Percentiles rank a stretch among this genome's conserved stretches.
Conservation (phyloP, 768 basidiomycete genomes). For the Grammothele lineata region DNA sequence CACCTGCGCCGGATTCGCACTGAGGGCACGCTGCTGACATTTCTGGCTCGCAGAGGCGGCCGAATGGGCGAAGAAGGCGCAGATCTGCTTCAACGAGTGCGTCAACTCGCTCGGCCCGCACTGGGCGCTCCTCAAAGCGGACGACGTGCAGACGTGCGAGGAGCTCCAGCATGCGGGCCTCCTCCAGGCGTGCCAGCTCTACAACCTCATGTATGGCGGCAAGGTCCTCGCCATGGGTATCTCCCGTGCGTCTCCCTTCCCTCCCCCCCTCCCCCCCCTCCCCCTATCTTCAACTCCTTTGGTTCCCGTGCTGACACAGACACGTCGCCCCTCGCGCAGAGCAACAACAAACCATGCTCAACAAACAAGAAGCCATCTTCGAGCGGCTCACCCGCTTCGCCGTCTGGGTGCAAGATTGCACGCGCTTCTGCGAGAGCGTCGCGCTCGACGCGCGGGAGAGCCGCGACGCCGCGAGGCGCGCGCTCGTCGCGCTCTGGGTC, state of each 20-base stretch:
- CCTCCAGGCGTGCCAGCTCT: constrained; percentile 17
- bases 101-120: constrained; percentile 15
- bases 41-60: constrained; percentile 11
- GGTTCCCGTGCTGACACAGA: neutral
- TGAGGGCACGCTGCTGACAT: too few relatives aligned
- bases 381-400: constrained; percentile 16
- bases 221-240: constrained; percentile 18
- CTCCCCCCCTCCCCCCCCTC: neutral
- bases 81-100: constrained; percentile 19
- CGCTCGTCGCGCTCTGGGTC: constrained; percentile 19
- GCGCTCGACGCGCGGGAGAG: constrained; percentile 12
- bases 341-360: constrained; percentile 17
- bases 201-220: constrained; percentile 23
- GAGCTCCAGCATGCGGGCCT: constrained; percentile 15
- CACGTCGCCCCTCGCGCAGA: neutral
- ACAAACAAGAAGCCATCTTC: constrained; percentile 19
- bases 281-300: neutral
- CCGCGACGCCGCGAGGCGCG: constrained; percentile 15
- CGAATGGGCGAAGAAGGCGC: constrained; percentile 18
- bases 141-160: constrained; percentile 5
- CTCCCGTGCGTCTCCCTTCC: constrained; percentile 13
- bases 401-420: constrained; percentile 20
- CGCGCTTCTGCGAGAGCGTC: constrained; percentile 16
- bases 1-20: neutral
- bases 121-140: constrained; percentile 12